phyloP scores from a whole-genome alignment of 2,329 filamentous ascomycete species.

The Sclerotinia minor region DNA sequence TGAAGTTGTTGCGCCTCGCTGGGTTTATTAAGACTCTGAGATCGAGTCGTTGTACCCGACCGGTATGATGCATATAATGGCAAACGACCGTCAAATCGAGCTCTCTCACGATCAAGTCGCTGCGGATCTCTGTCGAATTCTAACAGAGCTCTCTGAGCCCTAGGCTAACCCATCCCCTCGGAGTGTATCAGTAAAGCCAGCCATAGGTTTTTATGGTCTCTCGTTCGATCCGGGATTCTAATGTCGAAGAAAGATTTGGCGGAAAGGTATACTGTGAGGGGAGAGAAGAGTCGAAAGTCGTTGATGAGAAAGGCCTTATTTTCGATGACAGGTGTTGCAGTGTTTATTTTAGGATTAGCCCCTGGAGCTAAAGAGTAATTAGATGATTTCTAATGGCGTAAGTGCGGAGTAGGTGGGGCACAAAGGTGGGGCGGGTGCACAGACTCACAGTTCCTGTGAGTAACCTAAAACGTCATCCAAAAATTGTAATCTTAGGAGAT shows the following conservation, averaged over 20 bases:
- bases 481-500: too few relatives aligned
- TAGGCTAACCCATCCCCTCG: conserved; percentile 1
- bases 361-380: too few relatives aligned
- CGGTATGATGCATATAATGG: conserved; percentile 2
- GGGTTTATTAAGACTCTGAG: not conserved
- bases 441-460: too few relatives aligned
- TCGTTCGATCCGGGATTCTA: not conserved
- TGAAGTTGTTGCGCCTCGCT: not conserved
- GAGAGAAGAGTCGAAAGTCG: not conserved
- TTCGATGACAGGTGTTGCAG: too few relatives aligned
- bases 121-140: conserved; percentile 5
- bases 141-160: conserved; percentile 5
- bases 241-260: not conserved
- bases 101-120: conserved; percentile 8
- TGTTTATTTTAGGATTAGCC: too few relatives aligned
- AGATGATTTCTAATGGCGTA: too few relatives aligned
- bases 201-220: not conserved
- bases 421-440: too few relatives aligned
- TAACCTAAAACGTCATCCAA: too few relatives aligned
- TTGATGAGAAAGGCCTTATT: too few relatives aligned
- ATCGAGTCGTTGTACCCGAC: conserved; percentile 11
- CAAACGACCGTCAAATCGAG: not conserved
- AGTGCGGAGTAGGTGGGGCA: too few relatives aligned
- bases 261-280: not conserved
- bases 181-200: not conserved